Base-by-base conservation (phyloP, 1,284 basidiomycete species). In the Heterobasidion parviporum region DNA sequence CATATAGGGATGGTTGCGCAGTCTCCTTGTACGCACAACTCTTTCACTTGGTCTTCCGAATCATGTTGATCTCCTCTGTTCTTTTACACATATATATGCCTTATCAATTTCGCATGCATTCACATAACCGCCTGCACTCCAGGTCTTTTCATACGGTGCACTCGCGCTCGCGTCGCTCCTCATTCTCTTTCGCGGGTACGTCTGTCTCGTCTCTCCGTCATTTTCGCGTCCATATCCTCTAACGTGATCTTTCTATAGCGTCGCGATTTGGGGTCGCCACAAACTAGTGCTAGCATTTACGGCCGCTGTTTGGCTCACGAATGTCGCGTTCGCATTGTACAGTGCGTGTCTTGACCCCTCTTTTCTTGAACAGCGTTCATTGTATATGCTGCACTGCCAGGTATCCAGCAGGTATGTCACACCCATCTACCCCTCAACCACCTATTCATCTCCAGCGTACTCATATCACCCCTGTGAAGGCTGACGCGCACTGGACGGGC, bases 111-210 rank as follows among this genome's bases (percentile, higher is more conserved):
- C 47, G 18, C 50, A 8, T 26, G 7, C 8, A 8, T 26, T 44
- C 7, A 4, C 46, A 20, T 18, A 20, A 3, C 33, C 16, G 34
- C 3, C 3, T 9, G 44, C 50, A 33, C 32, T 6, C 26, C 26
- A 57, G 56, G 50, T 55, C 16, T 55, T 52, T 32, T 57, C 56
- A n/a, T 57, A 47, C 43, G 26, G 36, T 36, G 43, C 48, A 14
- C 52, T 52, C 6, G 34, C 50, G 26, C 47, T 52, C n/a, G 49
- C 56, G 7, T 57, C 56, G 44, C 50, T 55, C 15, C 32, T 57
- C 14, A 57, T 57, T 20, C 34, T 57, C 14, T 50, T 57, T 14
- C 56, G 56, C 32, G 56, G 54, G 56, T 55, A 36, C 41, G 56
- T 52, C 6, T 18, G 14, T 41, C 10, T 26, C 4, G 6, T 26